Conservation (phyloP, 331 rosid genomes). For the Malus hybrid region DNA sequence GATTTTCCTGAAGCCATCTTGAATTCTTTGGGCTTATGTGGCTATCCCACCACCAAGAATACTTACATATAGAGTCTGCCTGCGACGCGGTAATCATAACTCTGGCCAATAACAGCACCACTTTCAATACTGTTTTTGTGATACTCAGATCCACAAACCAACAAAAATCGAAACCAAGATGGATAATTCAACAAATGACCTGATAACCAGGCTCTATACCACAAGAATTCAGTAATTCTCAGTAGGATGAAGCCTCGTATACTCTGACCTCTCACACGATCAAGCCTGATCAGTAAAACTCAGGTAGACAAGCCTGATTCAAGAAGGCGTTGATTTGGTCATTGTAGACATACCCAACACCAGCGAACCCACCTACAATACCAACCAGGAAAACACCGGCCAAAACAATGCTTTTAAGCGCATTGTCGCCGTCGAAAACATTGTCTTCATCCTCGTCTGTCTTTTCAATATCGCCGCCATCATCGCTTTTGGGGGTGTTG, state of each 20-base stretch:
- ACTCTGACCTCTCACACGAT: slow-evolving; percentile 20
- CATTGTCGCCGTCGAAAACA: too few species aligned
- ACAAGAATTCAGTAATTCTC: slow-evolving; percentile 22
- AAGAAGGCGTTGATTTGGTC: too few species aligned
- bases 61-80: slow-evolving; percentile 61
- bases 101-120: slow-evolving; percentile 32
- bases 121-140: background rate
- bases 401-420: too few species aligned
- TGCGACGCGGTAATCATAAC: slow-evolving; percentile 47
- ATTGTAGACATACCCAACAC: too few species aligned
- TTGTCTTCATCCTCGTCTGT: too few species aligned
- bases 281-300: slow-evolving; percentile 2
- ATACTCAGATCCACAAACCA: background rate
- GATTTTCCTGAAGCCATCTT: slow-evolving; percentile 19
- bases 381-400: too few species aligned
- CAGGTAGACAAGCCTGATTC: too few species aligned
- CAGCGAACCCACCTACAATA: too few species aligned
- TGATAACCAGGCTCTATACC: too few species aligned
- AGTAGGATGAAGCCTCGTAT: slow-evolving; percentile 3
- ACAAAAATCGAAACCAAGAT: background rate
- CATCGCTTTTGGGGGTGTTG: too few species aligned
- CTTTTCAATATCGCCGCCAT: too few species aligned
- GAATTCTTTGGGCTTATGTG: slow-evolving; percentile 97
- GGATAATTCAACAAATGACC: too few species aligned
- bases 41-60: slow-evolving; percentile 99